Base-by-base conservation (phyloP, 73 alveolate genomes). In the Paraurostyla sp. region DNA sequence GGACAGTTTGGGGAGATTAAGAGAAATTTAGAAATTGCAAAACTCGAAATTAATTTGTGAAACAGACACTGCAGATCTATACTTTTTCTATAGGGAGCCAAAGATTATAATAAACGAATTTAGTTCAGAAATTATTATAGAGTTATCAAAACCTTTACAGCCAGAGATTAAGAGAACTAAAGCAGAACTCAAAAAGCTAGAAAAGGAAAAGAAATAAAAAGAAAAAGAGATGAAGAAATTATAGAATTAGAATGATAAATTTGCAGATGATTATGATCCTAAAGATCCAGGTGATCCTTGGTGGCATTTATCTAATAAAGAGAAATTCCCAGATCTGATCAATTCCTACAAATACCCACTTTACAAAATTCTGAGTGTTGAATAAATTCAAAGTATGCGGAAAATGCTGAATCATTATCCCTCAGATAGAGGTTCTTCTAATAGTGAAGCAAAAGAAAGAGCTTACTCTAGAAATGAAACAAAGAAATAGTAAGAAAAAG, bases 341-440 rank as follows among this genome's bases (percentile, higher is more conserved):
- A 69, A 69, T 11, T n/a, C 9, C 30, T 69, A 33, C 33, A 69
- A 38, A 40, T 69, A 69, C 63, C 84, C 84, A 25, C 25, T 69
- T 36, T 40, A 69, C 11, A 33, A 69, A 22, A 69, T 69, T 16
- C 36, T 69, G 33, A 69, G 65, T 20, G 22, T n/a, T n/a, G 84
- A 69, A 38, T 46, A 69, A 22, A 69, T 69, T 46, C 11, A 35
- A 22, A 33, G n/a, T 23, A 40, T 69, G 84, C 29, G 84, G 36
- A 38, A 69, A 35, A 69, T 69, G 84, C 36, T 69, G 9, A 22
- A 33, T 69, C 11, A 23, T 32, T 7, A 23, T 30, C 7, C 11
- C 25, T 22, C n/a, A 16, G 84, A 69, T 35, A 3, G 16, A 20
- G 23, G 54, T 13, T 35, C 11, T 33, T 27, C 16, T 33, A 25